Percentiles rank a stretch among this genome's conserved stretches.
Conservation (phyloP, 108 stramenopile species). For the Skeletonema grethae region DNA sequence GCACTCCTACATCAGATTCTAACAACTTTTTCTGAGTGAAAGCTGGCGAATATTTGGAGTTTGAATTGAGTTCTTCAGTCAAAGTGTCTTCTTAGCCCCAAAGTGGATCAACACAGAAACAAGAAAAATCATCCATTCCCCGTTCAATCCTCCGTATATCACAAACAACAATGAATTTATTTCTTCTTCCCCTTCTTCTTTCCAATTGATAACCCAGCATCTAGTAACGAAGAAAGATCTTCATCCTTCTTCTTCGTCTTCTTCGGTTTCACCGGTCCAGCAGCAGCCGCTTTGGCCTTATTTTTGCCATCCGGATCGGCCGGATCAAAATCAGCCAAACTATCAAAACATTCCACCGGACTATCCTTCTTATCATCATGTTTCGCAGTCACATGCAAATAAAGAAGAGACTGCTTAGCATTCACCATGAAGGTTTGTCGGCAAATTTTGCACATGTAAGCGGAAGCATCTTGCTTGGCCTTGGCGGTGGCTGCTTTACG, state of each 20-base stretch:
- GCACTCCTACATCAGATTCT: not conserved
- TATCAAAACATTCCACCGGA: constrained; percentile 66
- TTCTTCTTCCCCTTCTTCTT: constrained; percentile 61
- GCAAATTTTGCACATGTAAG: constrained; percentile 83
- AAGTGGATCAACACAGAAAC: not conserved
- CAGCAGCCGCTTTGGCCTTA: constrained; percentile 20
- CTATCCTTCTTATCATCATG: constrained; percentile 60
- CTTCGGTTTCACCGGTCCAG: constrained; percentile 53
- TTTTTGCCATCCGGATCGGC: constrained; percentile 64
- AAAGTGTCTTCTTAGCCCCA: not conserved
- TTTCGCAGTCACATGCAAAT: constrained; percentile 78
- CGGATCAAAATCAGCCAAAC: constrained; percentile 77
- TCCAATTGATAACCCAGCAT: constrained; percentile 58
- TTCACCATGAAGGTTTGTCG: constrained; percentile 92
- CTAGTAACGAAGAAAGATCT: constrained; percentile 47
- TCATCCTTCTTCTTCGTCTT: constrained; percentile 52
- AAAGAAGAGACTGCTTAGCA: constrained; percentile 64
- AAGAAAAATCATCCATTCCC: not conserved
- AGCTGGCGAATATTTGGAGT: not conserved
- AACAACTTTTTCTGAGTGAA: not conserved
- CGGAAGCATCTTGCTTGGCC: constrained; percentile 70
- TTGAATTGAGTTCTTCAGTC: not conserved
- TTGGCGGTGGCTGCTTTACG: constrained; percentile 80
- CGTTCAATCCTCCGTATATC: not conserved
- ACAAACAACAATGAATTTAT: constrained; percentile 13